Conservation (phyloP, 192 early-diverging fungal genomes). For the Gryganskiella cystojenkinii region DNA sequence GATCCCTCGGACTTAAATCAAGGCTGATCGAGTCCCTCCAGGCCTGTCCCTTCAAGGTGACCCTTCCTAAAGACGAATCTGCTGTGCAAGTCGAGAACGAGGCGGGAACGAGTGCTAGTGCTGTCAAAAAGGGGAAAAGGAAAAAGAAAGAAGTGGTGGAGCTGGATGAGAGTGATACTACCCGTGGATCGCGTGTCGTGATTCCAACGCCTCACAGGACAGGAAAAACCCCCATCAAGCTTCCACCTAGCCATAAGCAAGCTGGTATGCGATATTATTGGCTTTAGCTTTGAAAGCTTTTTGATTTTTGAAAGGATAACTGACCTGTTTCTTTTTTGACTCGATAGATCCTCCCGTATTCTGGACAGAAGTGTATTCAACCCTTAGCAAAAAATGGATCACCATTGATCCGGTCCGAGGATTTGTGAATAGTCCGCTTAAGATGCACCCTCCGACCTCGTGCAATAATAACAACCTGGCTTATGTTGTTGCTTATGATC, state of each 20-base stretch:
- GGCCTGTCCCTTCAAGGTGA: slow-evolving; percentile 69
- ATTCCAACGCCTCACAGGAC: slow-evolving; percentile 20
- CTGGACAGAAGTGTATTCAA: slow-evolving; percentile 75
- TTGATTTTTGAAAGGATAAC: background rate
- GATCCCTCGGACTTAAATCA: slow-evolving; percentile 60
- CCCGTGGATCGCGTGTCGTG: slow-evolving; percentile 37
- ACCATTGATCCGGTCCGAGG: slow-evolving; percentile 69
- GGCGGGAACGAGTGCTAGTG: background rate
- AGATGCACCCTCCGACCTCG: slow-evolving; percentile 64
- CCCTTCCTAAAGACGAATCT: slow-evolving; percentile 32
- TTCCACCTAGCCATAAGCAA: slow-evolving; percentile 21
- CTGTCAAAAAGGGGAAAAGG: slow-evolving; percentile 4
- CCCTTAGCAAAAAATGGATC: slow-evolving; percentile 65
- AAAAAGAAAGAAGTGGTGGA: slow-evolving; percentile 33
- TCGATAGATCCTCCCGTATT: slow-evolving; percentile 61
- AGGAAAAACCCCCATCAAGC: slow-evolving; percentile 8
- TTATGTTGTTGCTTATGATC: slow-evolving; percentile 74
- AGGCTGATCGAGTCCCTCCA: slow-evolving; percentile 75
- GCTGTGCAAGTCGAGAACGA: slow-evolving; percentile 16
- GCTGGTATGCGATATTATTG: slow-evolving; percentile 14
- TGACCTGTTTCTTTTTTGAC: background rate
- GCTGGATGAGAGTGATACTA: slow-evolving; percentile 44
- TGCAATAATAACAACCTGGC: slow-evolving; percentile 59
- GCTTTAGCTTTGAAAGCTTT: background rate
- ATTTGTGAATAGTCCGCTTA: slow-evolving; percentile 59